Percentiles rank a stretch among this genome's conserved stretches.
phyloP scores from a whole-genome alignment of 495 filamentous ascomycete genomes.

The Sporormia fimetaria region DNA sequence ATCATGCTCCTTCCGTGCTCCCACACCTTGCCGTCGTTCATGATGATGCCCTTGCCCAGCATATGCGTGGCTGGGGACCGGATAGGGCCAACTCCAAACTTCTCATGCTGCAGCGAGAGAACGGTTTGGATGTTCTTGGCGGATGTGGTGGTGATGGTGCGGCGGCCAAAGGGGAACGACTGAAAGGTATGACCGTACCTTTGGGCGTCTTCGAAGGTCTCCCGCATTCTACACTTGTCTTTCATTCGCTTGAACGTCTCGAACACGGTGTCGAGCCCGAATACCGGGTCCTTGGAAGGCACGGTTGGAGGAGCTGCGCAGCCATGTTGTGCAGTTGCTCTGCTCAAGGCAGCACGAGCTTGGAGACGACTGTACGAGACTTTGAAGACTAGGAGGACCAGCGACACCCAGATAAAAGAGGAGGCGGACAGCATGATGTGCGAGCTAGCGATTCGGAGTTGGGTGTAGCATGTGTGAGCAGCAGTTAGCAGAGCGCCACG shows the following conservation, averaged over 20 bases:
- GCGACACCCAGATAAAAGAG: too few relatives aligned
- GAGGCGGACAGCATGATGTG: too few relatives aligned
- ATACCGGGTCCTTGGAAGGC: background rate
- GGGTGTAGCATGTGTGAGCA: too few relatives aligned
- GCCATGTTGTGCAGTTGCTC: too few relatives aligned
- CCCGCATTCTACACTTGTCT: background rate
- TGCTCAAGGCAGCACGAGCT: too few relatives aligned
- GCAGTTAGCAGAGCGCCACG: too few relatives aligned
- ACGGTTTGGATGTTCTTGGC: constrained; percentile 1
- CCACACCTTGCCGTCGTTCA: constrained; percentile 3
- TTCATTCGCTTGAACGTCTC: background rate
- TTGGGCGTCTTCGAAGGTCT: background rate
- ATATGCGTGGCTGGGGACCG: background rate
- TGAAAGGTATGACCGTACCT: constrained; percentile 1
- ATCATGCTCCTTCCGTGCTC: constrained; percentile 38
- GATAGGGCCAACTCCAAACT: constrained; percentile 3
- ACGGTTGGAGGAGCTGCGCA: background rate
- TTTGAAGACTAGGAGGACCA: too few relatives aligned
- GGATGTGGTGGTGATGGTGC: background rate
- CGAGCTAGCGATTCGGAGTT: too few relatives aligned
- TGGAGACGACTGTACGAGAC: too few relatives aligned
- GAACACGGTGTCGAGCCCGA: background rate
- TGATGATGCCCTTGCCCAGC: constrained; percentile 6
- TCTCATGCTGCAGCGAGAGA: background rate
- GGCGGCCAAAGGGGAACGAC: constrained; percentile 3